Evolutionary conservation across 108 stramenopile species (phyloP).

Genomic region (Cylindrotheca fusiformis): DNA sequence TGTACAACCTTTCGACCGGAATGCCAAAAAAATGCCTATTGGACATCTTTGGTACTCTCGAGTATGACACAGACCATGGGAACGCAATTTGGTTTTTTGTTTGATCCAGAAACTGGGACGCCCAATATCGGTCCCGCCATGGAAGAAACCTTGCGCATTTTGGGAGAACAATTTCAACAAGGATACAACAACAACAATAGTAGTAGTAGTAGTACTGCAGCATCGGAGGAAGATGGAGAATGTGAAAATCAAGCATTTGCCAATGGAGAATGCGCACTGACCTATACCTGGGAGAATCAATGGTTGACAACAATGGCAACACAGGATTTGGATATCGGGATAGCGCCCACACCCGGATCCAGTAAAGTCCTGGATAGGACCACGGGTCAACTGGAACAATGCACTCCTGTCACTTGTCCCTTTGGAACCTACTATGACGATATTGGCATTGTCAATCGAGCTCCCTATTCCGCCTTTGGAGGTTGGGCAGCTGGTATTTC

Average conservation of each 20-base stretch:
- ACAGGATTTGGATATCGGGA: constrained; percentile 14
- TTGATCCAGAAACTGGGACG: constrained; percentile 30
- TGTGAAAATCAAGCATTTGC: constrained; percentile 16
- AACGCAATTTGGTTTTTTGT: constrained; percentile 35
- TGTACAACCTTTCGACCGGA: constrained; percentile 13
- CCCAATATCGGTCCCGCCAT: constrained; percentile 42
- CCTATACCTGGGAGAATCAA: constrained; percentile 41
- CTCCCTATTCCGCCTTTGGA: constrained; percentile 48
- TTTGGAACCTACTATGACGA: constrained; percentile 36
- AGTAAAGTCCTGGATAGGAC: constrained; percentile 8
- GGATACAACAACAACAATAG: constrained; percentile 18
- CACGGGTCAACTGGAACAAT: constrained; percentile 27
- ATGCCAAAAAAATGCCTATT: constrained; percentile 26
- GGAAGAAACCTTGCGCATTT: constrained; percentile 38
- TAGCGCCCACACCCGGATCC: constrained; percentile 23
- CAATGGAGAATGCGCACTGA: constrained; percentile 41
- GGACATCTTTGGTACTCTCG: constrained; percentile 33
- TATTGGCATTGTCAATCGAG: constrained; percentile 38
- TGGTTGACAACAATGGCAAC: not conserved
- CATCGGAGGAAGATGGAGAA: constrained; percentile 4
- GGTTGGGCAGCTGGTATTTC: constrained; percentile 44
- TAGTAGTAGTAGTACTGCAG: not conserved
- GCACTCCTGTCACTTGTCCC: constrained; percentile 33
- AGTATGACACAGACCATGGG: constrained; percentile 45
- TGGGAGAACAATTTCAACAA: constrained; percentile 23